Conservation (phyloP, 2,329 filamentous ascomycete species). For the Alternaria sp. region DNA sequence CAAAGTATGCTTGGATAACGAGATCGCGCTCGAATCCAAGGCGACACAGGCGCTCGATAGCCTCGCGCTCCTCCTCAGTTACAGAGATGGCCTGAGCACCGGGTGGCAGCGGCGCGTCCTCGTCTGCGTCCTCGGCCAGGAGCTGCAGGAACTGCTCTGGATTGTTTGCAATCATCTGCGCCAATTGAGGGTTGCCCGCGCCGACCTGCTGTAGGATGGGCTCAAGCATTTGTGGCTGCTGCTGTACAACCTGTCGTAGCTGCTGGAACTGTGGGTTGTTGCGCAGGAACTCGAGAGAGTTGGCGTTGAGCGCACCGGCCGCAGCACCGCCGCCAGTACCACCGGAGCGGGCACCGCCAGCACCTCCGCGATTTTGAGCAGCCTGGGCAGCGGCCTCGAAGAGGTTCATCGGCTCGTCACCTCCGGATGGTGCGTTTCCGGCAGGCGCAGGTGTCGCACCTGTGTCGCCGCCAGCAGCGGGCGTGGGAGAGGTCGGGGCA, state of each 20-base stretch:
- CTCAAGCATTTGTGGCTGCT: slow-evolving; percentile 98
- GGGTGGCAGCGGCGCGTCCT: slow-evolving; percentile 83
- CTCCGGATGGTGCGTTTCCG: slow-evolving; percentile 57
- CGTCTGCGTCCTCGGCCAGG: slow-evolving; percentile 84
- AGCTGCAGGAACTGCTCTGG: slow-evolving; percentile 92
- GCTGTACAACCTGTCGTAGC: slow-evolving; percentile 93
- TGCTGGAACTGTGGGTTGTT: slow-evolving; percentile 98
- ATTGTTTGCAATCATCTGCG: slow-evolving; percentile 88
- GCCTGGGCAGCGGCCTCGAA: slow-evolving; percentile 92
- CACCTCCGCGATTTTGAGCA: slow-evolving; percentile 56
- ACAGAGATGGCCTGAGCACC: slow-evolving; percentile 89
- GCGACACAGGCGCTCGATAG: slow-evolving; percentile 92
- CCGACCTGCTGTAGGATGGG: slow-evolving; percentile 96
- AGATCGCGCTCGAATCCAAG: slow-evolving; percentile 92
- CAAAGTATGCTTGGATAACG: slow-evolving; percentile 98
- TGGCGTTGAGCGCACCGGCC: slow-evolving; percentile 61
- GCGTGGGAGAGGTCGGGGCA: slow-evolving; percentile 49
- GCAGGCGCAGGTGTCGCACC: slow-evolving; percentile 31
- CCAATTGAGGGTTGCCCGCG: slow-evolving; percentile 91
- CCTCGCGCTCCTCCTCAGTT: slow-evolving; percentile 94
- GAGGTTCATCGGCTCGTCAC: slow-evolving; percentile 77
- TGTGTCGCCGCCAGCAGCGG: slow-evolving; percentile 43
- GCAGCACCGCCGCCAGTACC: slow-evolving; percentile 60
- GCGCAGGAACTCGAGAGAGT: slow-evolving; percentile 90
- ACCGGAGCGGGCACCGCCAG: slow-evolving; percentile 53